Evolutionary conservation across 345 rosid species (phyloP).

Genomic region (Gossypium thurberi): DNA sequence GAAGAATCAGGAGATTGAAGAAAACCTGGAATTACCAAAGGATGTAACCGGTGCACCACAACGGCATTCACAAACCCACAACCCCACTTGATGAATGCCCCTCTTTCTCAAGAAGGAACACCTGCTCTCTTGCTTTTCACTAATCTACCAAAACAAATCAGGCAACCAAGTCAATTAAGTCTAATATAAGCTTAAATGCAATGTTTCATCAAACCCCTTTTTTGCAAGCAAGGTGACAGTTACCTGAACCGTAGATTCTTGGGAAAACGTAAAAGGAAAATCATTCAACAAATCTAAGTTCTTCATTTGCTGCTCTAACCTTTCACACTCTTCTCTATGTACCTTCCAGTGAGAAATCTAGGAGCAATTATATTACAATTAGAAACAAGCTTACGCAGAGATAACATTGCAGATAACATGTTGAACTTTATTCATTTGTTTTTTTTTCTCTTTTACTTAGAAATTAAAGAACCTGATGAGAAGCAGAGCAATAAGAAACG

Average conservation of each 20-base stretch:
- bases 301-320: conserved; percentile 78
- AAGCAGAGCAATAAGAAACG: conserved; percentile 65
- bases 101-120: conserved; percentile 69
- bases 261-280: conserved; percentile 72
- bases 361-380: background rate
- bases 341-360: conserved; percentile 67
- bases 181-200: background rate
- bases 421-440: background rate
- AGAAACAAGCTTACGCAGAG: background rate
- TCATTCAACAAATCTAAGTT: conserved; percentile 47
- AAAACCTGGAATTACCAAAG: conserved; percentile 34
- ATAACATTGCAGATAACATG: background rate
- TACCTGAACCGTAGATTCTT: conserved; percentile 64
- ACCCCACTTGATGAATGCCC: conserved; percentile 53
- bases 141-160: conserved; percentile 27
- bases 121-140: conserved; percentile 46
- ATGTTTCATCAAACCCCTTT: background rate
- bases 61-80: conserved; percentile 74
- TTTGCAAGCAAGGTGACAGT: background rate
- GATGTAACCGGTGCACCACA: conserved; percentile 34
- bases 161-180: background rate
- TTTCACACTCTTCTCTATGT: conserved; percentile 77
- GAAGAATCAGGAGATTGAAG: background rate
- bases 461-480: conserved; percentile 56
- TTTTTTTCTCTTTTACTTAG: background rate